Percentiles rank a stretch among this genome's conserved stretches.
Conservation (phyloP, 768 basidiomycete genomes). For the Floccularia luteovirens region DNA sequence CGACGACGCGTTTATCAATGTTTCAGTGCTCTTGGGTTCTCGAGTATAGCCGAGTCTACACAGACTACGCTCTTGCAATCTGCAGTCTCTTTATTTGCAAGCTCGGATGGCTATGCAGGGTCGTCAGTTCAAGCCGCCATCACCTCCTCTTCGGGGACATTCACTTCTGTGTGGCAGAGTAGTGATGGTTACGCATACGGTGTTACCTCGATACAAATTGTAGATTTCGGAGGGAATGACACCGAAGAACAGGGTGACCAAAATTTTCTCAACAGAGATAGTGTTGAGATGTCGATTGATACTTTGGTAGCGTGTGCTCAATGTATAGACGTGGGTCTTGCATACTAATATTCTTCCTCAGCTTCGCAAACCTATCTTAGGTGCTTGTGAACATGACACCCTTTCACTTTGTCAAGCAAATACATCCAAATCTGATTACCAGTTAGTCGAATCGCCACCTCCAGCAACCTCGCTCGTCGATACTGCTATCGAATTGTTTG, state of each 20-base stretch:
- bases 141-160: conserved; percentile 75
- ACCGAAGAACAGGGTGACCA: conserved; percentile 25
- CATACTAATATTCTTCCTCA: conserved; percentile 18
- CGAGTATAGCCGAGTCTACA: conserved; percentile 75
- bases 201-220: conserved; percentile 61
- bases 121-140: conserved; percentile 91
- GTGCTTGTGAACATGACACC: conserved; percentile 83
- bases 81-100: conserved; percentile 74
- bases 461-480: conserved; percentile 81
- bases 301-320: conserved; percentile 45
- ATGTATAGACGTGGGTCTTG: background rate
- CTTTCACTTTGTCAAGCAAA: conserved; percentile 57
- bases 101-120: conserved; percentile 76
- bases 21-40: conserved; percentile 74
- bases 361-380: conserved; percentile 73
- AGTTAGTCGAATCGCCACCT: conserved; percentile 57
- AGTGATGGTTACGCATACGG: conserved; percentile 91
- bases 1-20: conserved; percentile 85
- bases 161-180: conserved; percentile 80
- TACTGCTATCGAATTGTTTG: conserved; percentile 82
- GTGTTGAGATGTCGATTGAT: conserved; percentile 75
- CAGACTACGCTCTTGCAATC: conserved; percentile 78
- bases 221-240: conserved; percentile 31
- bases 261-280: conserved; percentile 65
- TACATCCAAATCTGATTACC: conserved; percentile 34